Conservation (phyloP, 1,139 yeast species). For the Magnusiomyces suaveolens region DNA sequence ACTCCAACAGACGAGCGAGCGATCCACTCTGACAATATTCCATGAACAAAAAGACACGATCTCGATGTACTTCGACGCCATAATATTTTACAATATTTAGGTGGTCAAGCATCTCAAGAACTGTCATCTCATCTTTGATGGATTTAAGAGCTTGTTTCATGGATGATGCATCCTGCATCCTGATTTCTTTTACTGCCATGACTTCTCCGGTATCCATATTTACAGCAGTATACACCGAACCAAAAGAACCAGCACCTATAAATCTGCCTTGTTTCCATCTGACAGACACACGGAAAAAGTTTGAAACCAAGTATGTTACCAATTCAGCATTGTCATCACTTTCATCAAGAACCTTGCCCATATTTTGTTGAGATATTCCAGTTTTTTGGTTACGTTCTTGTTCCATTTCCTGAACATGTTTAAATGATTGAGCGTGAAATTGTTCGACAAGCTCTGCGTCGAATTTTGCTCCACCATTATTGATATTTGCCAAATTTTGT, state of each 20-base stretch:
- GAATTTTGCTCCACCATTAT: conserved; percentile 32
- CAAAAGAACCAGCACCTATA: conserved; percentile 94
- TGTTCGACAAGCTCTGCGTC: conserved; percentile 51
- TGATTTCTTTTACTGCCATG: conserved; percentile 92
- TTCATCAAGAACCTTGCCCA: conserved; percentile 85
- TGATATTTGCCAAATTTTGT: background rate
- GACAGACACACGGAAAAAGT: conserved; percentile 81
- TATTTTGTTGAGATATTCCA: conserved; percentile 43
- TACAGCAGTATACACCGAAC: conserved; percentile 85
- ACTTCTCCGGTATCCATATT: conserved; percentile 92
- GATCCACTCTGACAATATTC: conserved; percentile 97
- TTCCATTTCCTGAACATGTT: conserved; percentile 52
- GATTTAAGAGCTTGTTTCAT: conserved; percentile 79
- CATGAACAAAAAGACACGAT: conserved; percentile 91
- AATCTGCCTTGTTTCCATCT: conserved; percentile 96
- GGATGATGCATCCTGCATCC: conserved; percentile 81
- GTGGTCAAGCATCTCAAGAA: conserved; percentile 85
- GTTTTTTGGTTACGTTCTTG: conserved; percentile 32
- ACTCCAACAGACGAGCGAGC: conserved; percentile 67
- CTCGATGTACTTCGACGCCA: conserved; percentile 96
- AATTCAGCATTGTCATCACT: conserved; percentile 81
- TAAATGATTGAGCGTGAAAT: conserved; percentile 51
- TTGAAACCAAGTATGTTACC: conserved; percentile 76
- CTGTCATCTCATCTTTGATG: conserved; percentile 93
- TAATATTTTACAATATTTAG: conserved; percentile 93